phyloP scores from a whole-genome alignment of 768 basidiomycete genomes.

The Pleurotus sapidus region DNA sequence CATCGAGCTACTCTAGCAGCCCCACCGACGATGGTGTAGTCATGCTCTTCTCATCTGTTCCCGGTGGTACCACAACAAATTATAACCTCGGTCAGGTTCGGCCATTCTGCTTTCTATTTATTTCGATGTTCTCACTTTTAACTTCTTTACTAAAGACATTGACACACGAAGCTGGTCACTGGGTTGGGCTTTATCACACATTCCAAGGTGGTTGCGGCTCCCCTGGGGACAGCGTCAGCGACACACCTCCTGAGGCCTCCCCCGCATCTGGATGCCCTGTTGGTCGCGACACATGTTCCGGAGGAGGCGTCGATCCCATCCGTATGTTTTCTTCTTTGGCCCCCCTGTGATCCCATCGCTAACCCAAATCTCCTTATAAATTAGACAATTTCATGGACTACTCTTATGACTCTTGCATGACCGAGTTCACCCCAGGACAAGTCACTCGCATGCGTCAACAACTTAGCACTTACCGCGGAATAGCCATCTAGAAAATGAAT shows the following conservation, averaged over 20 bases:
- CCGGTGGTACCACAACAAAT: constrained; percentile 36
- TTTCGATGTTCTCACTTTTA: constrained; percentile 18
- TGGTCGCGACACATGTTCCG: constrained; percentile 31
- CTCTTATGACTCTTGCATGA: constrained; percentile 46
- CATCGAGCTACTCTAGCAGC: constrained; percentile 31
- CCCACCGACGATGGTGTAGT: constrained; percentile 49
- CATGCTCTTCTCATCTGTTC: constrained; percentile 40
- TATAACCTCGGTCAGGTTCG: constrained; percentile 42
- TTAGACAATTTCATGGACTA: constrained; percentile 6
- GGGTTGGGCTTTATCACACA: constrained; percentile 58
- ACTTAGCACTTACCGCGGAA: constrained; percentile 40
- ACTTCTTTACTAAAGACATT: constrained; percentile 29
- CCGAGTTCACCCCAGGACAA: constrained; percentile 45
- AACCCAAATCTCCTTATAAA: neutral
- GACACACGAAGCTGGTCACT: constrained; percentile 61
- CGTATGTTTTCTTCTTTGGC: constrained; percentile 22
- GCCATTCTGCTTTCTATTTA: neutral
- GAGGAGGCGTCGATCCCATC: constrained; percentile 41
- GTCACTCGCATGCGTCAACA: constrained; percentile 35
- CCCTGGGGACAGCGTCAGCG: constrained; percentile 40
- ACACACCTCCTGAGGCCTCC: constrained; percentile 46
- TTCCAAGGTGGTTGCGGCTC: constrained; percentile 48
- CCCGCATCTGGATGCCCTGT: constrained; percentile 40
- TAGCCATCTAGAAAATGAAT: neutral
- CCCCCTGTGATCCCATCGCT: neutral